Evolutionary conservation across 2,329 filamentous ascomycete species (phyloP), one percentile per base, ranked within the genome.

Genomic region (Periconia digitata): DNA sequence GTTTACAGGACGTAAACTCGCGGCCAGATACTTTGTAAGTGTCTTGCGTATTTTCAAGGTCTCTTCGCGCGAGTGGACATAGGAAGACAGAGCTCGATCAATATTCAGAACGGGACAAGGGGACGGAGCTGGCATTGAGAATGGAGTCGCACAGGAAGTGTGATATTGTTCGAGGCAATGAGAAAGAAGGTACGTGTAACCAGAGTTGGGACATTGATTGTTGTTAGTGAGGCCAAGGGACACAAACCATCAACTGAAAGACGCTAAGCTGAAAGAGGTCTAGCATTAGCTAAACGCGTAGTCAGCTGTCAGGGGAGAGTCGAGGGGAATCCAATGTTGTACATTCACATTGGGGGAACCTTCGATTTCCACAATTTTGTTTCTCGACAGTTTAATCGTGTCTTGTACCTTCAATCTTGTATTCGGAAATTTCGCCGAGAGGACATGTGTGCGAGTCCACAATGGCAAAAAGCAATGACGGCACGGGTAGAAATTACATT

Each of bases 31-130:
- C 17, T 58, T 61, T 16, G 68, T 62, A 13, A 73, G 60, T 7
- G 56, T 49, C 17, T 63, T 56, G 3, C 71, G 69, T 36, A 72
- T 71, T 38, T 54, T 63, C n/a, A 69, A 38, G 8, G 69, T 71
- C 16, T 72, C 66, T 44, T 71, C 61, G 10, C 69, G 68, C 27
- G 65, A 57, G 29, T 67, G 59, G 49, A 73, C 65, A 48, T 69
- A 74, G 13, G 66, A 60, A 21, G 60, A 60, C 8, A 74, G 50
- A 12, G 64, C 64, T 20, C 56, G 62, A 46, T 72, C 67, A 23
- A 73, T 64, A 44, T 69, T 64, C 21, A 69, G 56, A 16, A 74
- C 61, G 16, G 71, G 71, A 44, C 69, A 74, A n/a, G 57, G 43
- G 3, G 35, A 8, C 34, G 22, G 43, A 6, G 43, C 17, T 18